Conservation (phyloP, 306 rosid genomes). For the Boehmeria nivea region DNA sequence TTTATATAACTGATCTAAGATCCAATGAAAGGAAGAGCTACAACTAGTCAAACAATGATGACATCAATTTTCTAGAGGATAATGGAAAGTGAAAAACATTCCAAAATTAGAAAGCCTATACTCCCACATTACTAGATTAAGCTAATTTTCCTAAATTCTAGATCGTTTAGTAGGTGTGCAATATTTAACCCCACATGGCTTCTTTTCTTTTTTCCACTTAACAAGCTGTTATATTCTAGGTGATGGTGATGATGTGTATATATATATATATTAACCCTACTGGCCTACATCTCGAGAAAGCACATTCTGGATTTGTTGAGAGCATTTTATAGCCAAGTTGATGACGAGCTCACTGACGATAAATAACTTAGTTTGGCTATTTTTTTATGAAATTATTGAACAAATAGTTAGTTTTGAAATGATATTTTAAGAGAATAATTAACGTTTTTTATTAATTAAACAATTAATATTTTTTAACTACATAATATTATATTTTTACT, state of each 20-base stretch:
- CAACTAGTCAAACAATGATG: constrained; percentile 42
- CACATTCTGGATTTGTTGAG: neutral
- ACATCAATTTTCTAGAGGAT: constrained; percentile 38
- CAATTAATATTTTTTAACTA: too few species aligned
- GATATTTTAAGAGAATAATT: too few species aligned
- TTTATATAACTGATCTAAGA: constrained; percentile 2
- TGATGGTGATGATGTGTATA: constrained; percentile 31
- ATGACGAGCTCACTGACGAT: constrained; percentile 27
- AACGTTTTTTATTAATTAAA: too few species aligned
- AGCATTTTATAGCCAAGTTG: neutral
- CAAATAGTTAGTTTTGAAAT: too few species aligned
- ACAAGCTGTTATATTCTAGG: constrained; percentile 42
- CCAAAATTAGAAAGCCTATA: constrained; percentile 43
- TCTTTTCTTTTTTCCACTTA: constrained; percentile 17
- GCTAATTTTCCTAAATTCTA: constrained; percentile 34
- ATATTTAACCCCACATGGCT: constrained; percentile 52
- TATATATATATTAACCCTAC: constrained; percentile 16
- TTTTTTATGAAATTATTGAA: too few species aligned
- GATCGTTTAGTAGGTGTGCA: constrained; percentile 52
- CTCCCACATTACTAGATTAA: constrained; percentile 11
- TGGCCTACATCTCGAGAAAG: constrained; percentile 58
- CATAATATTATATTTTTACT: too few species aligned
- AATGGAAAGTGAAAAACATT: constrained; percentile 26
- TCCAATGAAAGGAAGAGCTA: constrained; percentile 27
- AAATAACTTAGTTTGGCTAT: neutral